phyloP scores from a whole-genome alignment of 2,329 filamentous ascomycete genomes.

The Graphilbum fragrans region DNA sequence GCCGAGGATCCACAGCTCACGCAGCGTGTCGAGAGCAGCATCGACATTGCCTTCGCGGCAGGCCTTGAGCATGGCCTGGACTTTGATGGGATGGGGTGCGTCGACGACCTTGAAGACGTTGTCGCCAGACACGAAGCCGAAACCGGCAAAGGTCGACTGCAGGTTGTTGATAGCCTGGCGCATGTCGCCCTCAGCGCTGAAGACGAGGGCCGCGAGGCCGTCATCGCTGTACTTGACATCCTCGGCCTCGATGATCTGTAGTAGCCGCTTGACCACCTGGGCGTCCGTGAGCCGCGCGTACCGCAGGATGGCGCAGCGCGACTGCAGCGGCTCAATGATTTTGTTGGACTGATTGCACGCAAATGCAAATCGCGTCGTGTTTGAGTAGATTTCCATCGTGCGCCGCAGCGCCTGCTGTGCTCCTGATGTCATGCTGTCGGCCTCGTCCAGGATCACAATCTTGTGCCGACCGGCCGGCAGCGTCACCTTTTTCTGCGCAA shows the following conservation, averaged over 20 bases:
- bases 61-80: slow-evolving; percentile 96
- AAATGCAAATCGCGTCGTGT: slow-evolving; percentile 93
- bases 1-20: slow-evolving; percentile 86
- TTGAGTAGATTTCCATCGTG: slow-evolving; percentile 98
- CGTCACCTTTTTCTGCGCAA: slow-evolving; percentile 98
- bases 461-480: slow-evolving; percentile 85
- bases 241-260: slow-evolving; percentile 90
- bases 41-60: slow-evolving; percentile 91
- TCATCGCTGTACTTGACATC: slow-evolving; percentile 85
- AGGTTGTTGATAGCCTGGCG: slow-evolving; percentile 97
- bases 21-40: slow-evolving; percentile 70
- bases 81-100: slow-evolving; percentile 92
- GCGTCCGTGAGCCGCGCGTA: slow-evolving; percentile 87
- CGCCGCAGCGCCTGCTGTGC: slow-evolving; percentile 89
- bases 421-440: slow-evolving; percentile 94
- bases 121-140: slow-evolving; percentile 93
- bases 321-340: slow-evolving; percentile 98
- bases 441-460: slow-evolving; percentile 93
- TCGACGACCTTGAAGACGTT: slow-evolving; percentile 98
- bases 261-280: slow-evolving; percentile 79
- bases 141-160: slow-evolving; percentile 85
- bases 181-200: slow-evolving; percentile 97
- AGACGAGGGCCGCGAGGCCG: slow-evolving; percentile 88
- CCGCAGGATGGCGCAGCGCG: slow-evolving; percentile 86
- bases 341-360: slow-evolving; percentile 99